Conservation (phyloP, 179 eudicot genomes). For the Nepenthes alata region DNA sequence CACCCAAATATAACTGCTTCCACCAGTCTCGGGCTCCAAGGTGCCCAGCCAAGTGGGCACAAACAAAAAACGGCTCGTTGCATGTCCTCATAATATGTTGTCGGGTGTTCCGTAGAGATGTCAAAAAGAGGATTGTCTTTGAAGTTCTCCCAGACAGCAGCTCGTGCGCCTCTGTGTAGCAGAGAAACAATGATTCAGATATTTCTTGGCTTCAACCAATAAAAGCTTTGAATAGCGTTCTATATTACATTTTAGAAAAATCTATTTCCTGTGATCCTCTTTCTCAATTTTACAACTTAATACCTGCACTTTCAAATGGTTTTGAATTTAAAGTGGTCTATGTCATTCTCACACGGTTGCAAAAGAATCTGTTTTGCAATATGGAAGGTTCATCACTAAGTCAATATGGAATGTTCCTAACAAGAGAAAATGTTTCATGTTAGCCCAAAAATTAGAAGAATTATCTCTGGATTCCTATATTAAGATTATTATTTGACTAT, state of each 20-base stretch:
- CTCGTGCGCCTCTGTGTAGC: conserved; percentile 72
- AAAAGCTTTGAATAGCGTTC: no score
- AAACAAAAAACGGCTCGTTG: conserved; percentile 79
- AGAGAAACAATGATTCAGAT: neutral
- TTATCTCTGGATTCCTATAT: no score
- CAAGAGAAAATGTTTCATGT: neutral
- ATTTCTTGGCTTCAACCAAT: no score
- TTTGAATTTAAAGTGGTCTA: no score
- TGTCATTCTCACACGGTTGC: no score
- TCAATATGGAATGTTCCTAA: no score
- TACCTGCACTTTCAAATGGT: no score
- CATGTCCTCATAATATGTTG: conserved; percentile 94
- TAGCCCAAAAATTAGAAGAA: neutral
- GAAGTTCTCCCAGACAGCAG: conserved; percentile 93
- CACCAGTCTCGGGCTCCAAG: conserved; percentile 91
- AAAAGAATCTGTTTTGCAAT: neutral
- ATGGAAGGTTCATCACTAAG: no score
- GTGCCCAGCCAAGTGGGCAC: conserved; percentile 99
- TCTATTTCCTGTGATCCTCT: no score
- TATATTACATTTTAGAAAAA: no score
- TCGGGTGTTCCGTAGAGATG: conserved; percentile 91
- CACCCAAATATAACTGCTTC: conserved; percentile 93
- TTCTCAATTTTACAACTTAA: no score
- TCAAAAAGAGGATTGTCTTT: conserved; percentile 90
- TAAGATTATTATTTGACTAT: no score